phyloP scores from a whole-genome alignment of 83 land plant species.

The Picea abies region DNA sequence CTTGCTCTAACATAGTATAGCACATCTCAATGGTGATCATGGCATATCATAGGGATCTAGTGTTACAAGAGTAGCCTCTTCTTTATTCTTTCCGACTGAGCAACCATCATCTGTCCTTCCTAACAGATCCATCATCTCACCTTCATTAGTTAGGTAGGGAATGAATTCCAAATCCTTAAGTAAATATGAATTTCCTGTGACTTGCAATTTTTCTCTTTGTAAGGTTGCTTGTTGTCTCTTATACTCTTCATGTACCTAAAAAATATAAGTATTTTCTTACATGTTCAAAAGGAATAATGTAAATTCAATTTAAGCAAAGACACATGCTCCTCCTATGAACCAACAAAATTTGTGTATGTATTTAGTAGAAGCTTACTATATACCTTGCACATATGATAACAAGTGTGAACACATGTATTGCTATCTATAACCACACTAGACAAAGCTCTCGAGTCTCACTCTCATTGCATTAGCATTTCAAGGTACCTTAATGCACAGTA shows the following conservation, averaged over 20 bases:
- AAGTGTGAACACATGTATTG: neutral
- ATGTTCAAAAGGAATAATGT: slow-evolving; percentile 4
- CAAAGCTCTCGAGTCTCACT: neutral
- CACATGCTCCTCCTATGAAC: neutral
- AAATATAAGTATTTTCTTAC: neutral
- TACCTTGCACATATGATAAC: neutral
- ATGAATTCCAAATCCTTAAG: slow-evolving; percentile 31
- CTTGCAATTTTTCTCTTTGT: slow-evolving; percentile 27
- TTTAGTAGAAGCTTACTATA: neutral
- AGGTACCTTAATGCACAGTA: too few species aligned
- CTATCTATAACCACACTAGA: neutral
- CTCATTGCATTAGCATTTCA: neutral
- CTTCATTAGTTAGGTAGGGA: slow-evolving; percentile 45
- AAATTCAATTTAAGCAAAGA: neutral
- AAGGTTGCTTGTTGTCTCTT: slow-evolving; percentile 30
- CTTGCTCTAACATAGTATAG: too few species aligned
- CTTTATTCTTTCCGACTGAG: too few species aligned
- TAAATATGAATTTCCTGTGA: slow-evolving; percentile 13
- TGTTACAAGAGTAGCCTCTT: too few species aligned
- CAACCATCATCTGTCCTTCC: too few species aligned
- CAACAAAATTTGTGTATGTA: neutral
- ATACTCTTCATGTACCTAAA: slow-evolving; percentile 59
- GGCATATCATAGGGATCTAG: too few species aligned
- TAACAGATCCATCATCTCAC: neutral
- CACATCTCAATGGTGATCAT: too few species aligned